phyloP scores from a whole-genome alignment of 2,329 filamentous ascomycete genomes.

The Mycocentrospora acerina region DNA sequence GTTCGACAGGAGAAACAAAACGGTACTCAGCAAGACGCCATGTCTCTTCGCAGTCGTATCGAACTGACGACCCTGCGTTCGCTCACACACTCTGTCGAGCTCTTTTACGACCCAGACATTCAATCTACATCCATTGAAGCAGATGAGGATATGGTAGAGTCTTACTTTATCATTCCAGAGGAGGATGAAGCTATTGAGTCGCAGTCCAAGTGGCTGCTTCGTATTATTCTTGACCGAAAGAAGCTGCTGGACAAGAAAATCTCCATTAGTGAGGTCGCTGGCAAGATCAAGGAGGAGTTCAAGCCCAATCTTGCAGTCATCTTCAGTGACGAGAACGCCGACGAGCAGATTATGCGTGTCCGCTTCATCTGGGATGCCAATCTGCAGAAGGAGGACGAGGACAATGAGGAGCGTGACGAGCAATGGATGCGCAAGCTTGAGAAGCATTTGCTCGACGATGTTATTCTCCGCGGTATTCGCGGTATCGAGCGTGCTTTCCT shows the following conservation, averaged over 20 bases:
- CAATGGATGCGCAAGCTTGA: slow-evolving; percentile 82
- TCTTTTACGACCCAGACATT: slow-evolving; percentile 95
- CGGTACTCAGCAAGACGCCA: slow-evolving; percentile 75
- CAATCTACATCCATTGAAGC: slow-evolving; percentile 81
- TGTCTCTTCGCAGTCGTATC: slow-evolving; percentile 81
- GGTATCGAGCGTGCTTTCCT: slow-evolving; percentile 92
- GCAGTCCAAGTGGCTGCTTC: slow-evolving; percentile 93
- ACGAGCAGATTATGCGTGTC: slow-evolving; percentile 91
- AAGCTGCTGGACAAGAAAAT: slow-evolving; percentile 95
- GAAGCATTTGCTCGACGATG: slow-evolving; percentile 83
- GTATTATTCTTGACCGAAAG: slow-evolving; percentile 88
- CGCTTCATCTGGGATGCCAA: slow-evolving; percentile 67
- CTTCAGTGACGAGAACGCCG: slow-evolving; percentile 97
- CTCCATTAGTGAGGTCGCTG: slow-evolving; percentile 85
- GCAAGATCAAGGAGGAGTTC: slow-evolving; percentile 87
- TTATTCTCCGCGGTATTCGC: slow-evolving; percentile 86
- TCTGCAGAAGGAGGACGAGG: slow-evolving; percentile 67
- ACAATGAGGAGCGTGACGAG: slow-evolving; percentile 75
- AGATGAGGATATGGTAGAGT: slow-evolving; percentile 92
- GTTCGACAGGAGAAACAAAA: slow-evolving; percentile 71
- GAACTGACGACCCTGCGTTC: slow-evolving; percentile 94
- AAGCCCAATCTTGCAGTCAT: slow-evolving; percentile 76
- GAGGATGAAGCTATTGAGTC: slow-evolving; percentile 60
- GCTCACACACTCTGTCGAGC: slow-evolving; percentile 88
- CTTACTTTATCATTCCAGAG: slow-evolving; percentile 92